phyloP scores from a whole-genome alignment of 2,329 filamentous ascomycete species.

The Escovopsis weberi region DNA sequence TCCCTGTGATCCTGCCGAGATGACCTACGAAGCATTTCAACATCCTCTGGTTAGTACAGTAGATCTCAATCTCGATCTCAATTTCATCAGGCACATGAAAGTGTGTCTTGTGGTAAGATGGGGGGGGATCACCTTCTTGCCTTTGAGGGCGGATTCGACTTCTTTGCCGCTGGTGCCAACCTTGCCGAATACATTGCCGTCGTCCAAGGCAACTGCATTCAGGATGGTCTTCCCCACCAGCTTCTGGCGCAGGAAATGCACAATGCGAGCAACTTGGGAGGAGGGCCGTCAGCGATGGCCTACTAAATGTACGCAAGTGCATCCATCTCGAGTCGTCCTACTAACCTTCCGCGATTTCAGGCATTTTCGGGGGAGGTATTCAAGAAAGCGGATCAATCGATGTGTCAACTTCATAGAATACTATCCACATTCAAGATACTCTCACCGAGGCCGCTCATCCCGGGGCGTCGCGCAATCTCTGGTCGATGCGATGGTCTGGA shows the following conservation, averaged over 20 bases:
- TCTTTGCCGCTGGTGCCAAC: constrained; percentile 64
- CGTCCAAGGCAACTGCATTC: constrained; percentile 57
- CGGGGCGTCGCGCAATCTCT: background rate
- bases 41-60: background rate
- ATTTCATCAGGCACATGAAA: too few relatives aligned
- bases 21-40: constrained; percentile 22
- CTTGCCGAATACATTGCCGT: constrained; percentile 81
- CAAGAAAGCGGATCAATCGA: background rate
- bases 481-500: too few relatives aligned
- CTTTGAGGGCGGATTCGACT: constrained; percentile 59
- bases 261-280: constrained; percentile 59
- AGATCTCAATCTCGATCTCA: too few relatives aligned
- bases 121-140: constrained; percentile 41
- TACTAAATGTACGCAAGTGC: background rate
- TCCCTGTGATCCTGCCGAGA: constrained; percentile 66
- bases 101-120: background rate
- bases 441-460: background rate
- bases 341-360: constrained; percentile 45
- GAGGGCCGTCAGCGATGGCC: background rate
- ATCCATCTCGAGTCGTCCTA: constrained; percentile 9
- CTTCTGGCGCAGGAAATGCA: constrained; percentile 69
- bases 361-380: constrained; percentile 27
- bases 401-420: background rate
- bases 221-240: constrained; percentile 72
- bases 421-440: background rate